Evolutionary conservation across 2,329 filamentous ascomycete species (phyloP).

Genomic region (Fusarium sp.): DNA sequence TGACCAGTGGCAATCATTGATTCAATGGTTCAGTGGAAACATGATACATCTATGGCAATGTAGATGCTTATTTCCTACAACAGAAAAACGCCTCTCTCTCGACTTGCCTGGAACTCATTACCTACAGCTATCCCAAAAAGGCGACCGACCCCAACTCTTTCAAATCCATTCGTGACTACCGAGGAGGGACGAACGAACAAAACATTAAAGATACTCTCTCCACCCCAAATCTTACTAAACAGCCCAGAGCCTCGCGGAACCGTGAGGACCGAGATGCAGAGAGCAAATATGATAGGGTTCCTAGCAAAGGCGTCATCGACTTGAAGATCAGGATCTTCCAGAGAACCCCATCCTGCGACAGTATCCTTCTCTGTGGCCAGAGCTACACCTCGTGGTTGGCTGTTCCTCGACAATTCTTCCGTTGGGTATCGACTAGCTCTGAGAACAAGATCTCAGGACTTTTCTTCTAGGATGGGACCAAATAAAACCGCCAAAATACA

Average conservation of each 20-base stretch:
- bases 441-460: background rate
- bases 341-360: fast-evolving
- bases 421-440: background rate
- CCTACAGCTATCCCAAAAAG: background rate
- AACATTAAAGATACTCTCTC: fast-evolving
- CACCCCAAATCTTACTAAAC: background rate
- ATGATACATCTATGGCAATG: too few species aligned
- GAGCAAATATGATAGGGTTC: fast-evolving
- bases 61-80: fast-evolving
- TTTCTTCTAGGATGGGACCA: fast-evolving
- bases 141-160: fast-evolving
- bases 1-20: too few species aligned
- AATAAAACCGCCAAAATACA: too few species aligned
- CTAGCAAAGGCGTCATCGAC: background rate
- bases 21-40: too few species aligned
- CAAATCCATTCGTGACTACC: fast-evolving
- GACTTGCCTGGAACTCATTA: fast-evolving
- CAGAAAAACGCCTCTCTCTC: fast-evolving
- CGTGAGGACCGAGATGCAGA: fast-evolving
- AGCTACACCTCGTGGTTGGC: background rate
- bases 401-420: fast-evolving
- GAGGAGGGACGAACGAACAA: fast-evolving
- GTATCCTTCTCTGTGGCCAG: fast-evolving
- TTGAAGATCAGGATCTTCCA: background rate
- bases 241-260: fast-evolving